Base-by-base conservation (phyloP, 768 basidiomycete genomes). In the Saitozyma podzolica region DNA sequence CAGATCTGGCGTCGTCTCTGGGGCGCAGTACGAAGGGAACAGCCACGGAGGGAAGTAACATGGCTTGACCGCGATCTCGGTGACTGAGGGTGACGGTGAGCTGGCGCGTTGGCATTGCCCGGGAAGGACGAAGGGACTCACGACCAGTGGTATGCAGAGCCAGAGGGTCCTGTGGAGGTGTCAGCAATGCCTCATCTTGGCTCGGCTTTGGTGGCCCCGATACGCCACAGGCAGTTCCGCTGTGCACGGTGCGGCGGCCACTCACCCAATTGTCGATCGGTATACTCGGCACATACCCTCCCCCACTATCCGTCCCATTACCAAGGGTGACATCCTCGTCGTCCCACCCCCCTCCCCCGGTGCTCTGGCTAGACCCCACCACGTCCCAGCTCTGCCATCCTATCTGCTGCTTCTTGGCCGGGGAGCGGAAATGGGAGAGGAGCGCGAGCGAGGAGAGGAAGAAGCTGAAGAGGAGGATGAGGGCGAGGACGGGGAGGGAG, bases 381-480 rank as follows among this genome's bases (percentile, higher is more conserved):
- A 84, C 72, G 50, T 90, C 92, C 90, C 90, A 95, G 8, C 88
- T 84, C 71, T 94, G 92, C 92, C 92, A 94, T 39, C 91, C 91
- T 17, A 96, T 81, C 50, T 85, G 84, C 71, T 91, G 89, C 13
- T 83, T 75, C 13, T 41, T 47, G 0, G 72, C 75, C 8, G 78
- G 76, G 10, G 68, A 71, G 14, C 58, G 45, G 53, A 89, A 90
- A 75, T 91, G 89, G 71, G 91, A 89, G 40, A 95, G 86, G 19
- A 92, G 82, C 72, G 91, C 90, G 41, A 90, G 80, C 75, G 87
- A 89, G 1, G 86, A 85, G 58, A 94, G 87, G 49, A 91, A 82
- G 60, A 84, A 84, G 14, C 86, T 86, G 80, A 95, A 89, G 11
- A 84, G 83, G 51, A 89, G 73, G 66, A 89, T 80, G 10, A 87